These are phyloP conservation scores for Apiotrichum brassicae DNA, from an alignment of 1,284 basidiomycete species.

Conservation along the genomic window DNA sequence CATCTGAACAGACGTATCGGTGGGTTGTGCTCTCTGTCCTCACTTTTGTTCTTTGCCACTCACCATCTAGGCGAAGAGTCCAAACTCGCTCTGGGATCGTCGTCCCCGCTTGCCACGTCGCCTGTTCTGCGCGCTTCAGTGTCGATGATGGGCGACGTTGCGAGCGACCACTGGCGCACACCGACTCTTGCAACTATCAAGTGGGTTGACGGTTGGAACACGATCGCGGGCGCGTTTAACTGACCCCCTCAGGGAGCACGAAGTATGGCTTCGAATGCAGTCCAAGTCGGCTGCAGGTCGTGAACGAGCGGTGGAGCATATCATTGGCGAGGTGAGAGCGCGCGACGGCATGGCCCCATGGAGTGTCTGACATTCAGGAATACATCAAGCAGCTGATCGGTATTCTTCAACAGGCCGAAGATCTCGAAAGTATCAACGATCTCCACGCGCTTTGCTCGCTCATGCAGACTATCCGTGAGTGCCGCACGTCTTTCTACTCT, in stretches of 20 bases:
- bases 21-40: too few relatives aligned
- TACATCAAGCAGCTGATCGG: constrained; percentile 82
- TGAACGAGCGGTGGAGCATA: constrained; percentile 75
- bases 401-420: constrained; percentile 81
- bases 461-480: constrained; percentile 90
- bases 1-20: constrained; percentile 42
- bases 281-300: constrained; percentile 39
- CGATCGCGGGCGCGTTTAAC: too few relatives aligned
- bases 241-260: constrained; percentile 31
- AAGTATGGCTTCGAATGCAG: constrained; percentile 39
- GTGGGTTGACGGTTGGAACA: constrained; percentile 11
- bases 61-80: constrained; percentile 33
- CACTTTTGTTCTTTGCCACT: too few relatives aligned
- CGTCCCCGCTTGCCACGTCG: constrained; percentile 35
- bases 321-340: constrained; percentile 47
- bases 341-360: too few relatives aligned
- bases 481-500: not conserved
- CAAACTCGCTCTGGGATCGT: constrained; percentile 26
- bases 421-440: constrained; percentile 79
- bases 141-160: constrained; percentile 2
- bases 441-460: constrained; percentile 84
- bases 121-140: constrained; percentile 27
- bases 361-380: too few relatives aligned
- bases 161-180: constrained; percentile 26
- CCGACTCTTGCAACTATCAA: constrained; percentile 40